These are phyloP conservation scores for Globisporangium solare DNA, from an alignment of 352 stramenopile species.

Conservation along the genomic window DNA sequence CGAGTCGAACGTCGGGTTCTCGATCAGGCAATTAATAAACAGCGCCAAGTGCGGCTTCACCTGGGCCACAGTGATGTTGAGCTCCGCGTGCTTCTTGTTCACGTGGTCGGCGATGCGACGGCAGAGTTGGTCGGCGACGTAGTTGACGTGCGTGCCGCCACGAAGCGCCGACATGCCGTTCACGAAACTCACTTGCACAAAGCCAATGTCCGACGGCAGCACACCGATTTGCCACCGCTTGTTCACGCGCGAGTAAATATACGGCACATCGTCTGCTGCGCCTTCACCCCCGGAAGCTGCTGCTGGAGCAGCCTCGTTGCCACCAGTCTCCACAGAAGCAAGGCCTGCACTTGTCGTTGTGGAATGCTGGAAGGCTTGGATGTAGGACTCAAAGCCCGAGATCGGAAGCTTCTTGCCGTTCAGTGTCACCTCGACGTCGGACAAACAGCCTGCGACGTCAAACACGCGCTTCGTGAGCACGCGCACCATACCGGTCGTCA, in stretches of 20 bases:
- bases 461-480: constrained; percentile 97
- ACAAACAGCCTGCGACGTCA: constrained; percentile 97
- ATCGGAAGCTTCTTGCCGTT: constrained; percentile 88
- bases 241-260: constrained; percentile 92
- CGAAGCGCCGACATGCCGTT: constrained; percentile 98
- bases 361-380: constrained; percentile 83
- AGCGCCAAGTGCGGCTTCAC: constrained; percentile 98
- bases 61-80: constrained; percentile 89
- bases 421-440: constrained; percentile 90
- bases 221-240: constrained; percentile 97
- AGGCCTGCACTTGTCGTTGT: constrained; percentile 26
- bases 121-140: constrained; percentile 78
- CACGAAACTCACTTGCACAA: constrained; percentile 98
- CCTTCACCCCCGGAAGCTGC: constrained; percentile 29
- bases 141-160: constrained; percentile 95
- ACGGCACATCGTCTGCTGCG: constrained; percentile 56
- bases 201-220: constrained; percentile 85
- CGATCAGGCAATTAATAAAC: constrained; percentile 98
- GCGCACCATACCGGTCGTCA: constrained; percentile 92
- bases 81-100: constrained; percentile 95
- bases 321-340: neutral
- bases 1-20: constrained; percentile 99
- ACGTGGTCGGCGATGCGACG: constrained; percentile 91
- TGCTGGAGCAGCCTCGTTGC: neutral
- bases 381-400: constrained; percentile 96